A percentile compares a stretch with the other conserved stretches of the same genome.
phyloP scores from a whole-genome alignment of 225 moss, liverwort and hornwort genomes.

The Pseudisothecium myosuroides region DNA sequence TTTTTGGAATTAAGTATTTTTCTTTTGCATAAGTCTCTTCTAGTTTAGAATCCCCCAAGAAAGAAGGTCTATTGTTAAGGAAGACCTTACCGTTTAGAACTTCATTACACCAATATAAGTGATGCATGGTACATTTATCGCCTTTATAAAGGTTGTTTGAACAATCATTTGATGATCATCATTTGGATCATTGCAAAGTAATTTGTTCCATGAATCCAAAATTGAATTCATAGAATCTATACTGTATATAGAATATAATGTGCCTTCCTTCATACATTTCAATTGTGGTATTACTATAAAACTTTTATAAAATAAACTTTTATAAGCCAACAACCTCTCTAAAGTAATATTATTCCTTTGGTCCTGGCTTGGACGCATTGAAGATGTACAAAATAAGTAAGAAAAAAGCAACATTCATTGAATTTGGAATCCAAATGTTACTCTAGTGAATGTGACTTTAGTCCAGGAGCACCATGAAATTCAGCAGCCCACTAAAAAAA shows the following conservation, averaged over 20 bases:
- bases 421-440: no score
- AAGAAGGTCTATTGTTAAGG: not conserved
- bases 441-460: no score
- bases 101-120: not conserved
- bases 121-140: fast-evolving
- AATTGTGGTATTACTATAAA: not conserved
- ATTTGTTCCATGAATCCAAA: not conserved
- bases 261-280: not conserved
- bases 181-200: not conserved
- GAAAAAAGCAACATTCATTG: no score
- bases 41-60: not conserved
- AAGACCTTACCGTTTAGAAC: not conserved
- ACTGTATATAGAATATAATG: not conserved
- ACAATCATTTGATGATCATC: not conserved
- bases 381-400: no score
- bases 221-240: not conserved
- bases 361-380: no score
- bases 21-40: fast-evolving
- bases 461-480: no score
- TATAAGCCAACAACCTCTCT: no score
- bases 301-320: no score
- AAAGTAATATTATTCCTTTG: no score
- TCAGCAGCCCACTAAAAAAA: no score
- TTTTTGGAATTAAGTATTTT: not conserved
- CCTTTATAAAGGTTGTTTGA: fast-evolving